Evolutionary conservation across 768 basidiomycete species (phyloP), one percentile per base, ranked within the genome.

Genomic region (Boletus vermiculosoides): DNA sequence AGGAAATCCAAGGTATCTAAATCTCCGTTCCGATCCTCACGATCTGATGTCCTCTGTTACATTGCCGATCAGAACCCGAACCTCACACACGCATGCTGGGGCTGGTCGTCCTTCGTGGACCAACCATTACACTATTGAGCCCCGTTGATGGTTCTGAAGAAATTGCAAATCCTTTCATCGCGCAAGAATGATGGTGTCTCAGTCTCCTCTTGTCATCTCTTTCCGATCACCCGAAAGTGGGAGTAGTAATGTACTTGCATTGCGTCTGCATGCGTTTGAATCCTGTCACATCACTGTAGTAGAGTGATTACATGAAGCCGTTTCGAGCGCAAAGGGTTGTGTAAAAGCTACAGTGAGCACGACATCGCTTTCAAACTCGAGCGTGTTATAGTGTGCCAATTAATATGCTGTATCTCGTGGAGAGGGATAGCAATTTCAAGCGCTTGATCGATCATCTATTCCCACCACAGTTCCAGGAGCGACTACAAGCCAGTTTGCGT

Each of bases 81-180:
- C 82, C 79, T 18, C 81, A 80, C 47, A 83, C 76, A 47, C 85
- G 89, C 52, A 66, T 77, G 8, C 78, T 98, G 5, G 96, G 96
- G 15, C 76, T 98, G 12, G 90, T 87, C 5, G 96, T 98, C 40
- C 83, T 97, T 22, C 82, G 96, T 45, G 96, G 96, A 12, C 95
- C 96, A 1, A 96, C 95, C 56, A 88, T 98, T 67, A 95, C 93
- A 0, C 81, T 98, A 8, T 80, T 98, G 57, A 94, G 92, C 68
- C 96, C 96, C 3, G 90, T 94, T 13, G 96, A 98, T 63, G 96
- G 96, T 54, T 94, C 85, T 55, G 94, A 95, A 71, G 93, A 95
- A 71, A 95, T 96, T 54, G 86, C 88, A 15, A 95, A 96, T 72
- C 93, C 93, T 3, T 96, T 96, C 77, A 63, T 83, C 49, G 78